Percentiles rank a stretch among this genome's conserved stretches.
Conservation (phyloP, 257 asterid genomes). For the Knoxia roxburghii region DNA sequence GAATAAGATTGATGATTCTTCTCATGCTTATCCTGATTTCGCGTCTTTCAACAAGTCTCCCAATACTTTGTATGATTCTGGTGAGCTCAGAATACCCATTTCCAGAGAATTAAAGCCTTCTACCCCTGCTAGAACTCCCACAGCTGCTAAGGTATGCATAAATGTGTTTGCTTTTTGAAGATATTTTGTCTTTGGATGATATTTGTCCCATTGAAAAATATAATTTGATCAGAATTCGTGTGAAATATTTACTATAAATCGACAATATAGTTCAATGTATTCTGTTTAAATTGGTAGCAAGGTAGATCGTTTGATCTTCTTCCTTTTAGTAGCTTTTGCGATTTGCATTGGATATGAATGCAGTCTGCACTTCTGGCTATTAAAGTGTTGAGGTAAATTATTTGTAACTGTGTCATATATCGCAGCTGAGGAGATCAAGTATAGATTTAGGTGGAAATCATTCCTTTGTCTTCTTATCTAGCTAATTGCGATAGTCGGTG, state of each 20-base stretch:
- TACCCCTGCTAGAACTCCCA: constrained; percentile 47
- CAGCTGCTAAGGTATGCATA: constrained; percentile 53
- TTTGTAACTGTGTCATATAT: background rate
- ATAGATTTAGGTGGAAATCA: background rate
- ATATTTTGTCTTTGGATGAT: background rate
- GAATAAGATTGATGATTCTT: constrained; percentile 33
- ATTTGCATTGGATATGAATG: background rate
- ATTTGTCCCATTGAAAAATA: background rate
- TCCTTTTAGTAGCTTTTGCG: background rate
- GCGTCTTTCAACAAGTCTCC: constrained; percentile 50
- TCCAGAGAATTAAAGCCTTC: constrained; percentile 71
- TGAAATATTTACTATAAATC: background rate
- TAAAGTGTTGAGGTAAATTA: background rate
- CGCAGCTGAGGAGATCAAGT: constrained; percentile 3
- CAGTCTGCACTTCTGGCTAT: background rate
- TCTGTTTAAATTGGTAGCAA: background rate
- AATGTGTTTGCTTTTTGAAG: background rate
- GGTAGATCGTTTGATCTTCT: constrained; percentile 2
- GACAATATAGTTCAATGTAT: background rate
- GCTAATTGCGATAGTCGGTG: background rate
- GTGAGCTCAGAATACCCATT: constrained; percentile 58
- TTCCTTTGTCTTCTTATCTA: background rate
- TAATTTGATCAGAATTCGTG: background rate
- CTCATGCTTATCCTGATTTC: constrained; percentile 46
- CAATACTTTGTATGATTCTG: constrained; percentile 57